Evolutionary conservation across 106 monocot genomes (phyloP).

Genomic region (Alisma plantagoaquatica): DNA sequence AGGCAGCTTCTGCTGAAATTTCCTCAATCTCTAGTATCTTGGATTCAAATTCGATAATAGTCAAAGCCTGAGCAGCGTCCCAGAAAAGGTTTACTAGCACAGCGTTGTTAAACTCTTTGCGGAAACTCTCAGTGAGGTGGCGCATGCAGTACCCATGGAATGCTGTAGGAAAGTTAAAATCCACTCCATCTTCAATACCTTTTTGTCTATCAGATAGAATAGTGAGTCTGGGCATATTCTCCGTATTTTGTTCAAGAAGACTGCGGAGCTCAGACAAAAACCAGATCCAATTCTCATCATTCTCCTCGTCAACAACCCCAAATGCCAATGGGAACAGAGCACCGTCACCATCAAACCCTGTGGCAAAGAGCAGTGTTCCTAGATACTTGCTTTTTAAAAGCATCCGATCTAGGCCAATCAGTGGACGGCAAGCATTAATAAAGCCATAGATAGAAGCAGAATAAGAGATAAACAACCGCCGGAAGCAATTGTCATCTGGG

Average conservation of each 20-base stretch:
- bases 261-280: conserved; percentile 80
- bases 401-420: conserved; percentile 87
- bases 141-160: conserved; percentile 98
- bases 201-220: conserved; percentile 82
- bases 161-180: conserved; percentile 92
- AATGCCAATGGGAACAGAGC: conserved; percentile 93
- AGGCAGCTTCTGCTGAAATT: conserved; percentile 80
- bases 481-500: conserved; percentile 75
- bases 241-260: conserved; percentile 78
- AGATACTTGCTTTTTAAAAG: conserved; percentile 89
- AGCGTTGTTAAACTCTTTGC: conserved; percentile 78
- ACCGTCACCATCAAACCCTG: conserved; percentile 96
- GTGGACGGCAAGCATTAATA: conserved; percentile 79
- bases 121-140: conserved; percentile 79
- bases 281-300: conserved; percentile 97
- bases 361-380: conserved; percentile 86
- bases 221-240: conserved; percentile 95
- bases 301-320: conserved; percentile 96
- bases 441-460: conserved; percentile 93
- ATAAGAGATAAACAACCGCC: conserved; percentile 72
- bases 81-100: conserved; percentile 74
- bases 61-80: conserved; percentile 92
- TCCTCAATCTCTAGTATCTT: conserved; percentile 93
- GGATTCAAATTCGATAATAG: conserved; percentile 79
- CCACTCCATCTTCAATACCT: conserved; percentile 88